Base-by-base conservation (phyloP, 2,329 filamentous ascomycete species). In the Colletotrichum phormii region DNA sequence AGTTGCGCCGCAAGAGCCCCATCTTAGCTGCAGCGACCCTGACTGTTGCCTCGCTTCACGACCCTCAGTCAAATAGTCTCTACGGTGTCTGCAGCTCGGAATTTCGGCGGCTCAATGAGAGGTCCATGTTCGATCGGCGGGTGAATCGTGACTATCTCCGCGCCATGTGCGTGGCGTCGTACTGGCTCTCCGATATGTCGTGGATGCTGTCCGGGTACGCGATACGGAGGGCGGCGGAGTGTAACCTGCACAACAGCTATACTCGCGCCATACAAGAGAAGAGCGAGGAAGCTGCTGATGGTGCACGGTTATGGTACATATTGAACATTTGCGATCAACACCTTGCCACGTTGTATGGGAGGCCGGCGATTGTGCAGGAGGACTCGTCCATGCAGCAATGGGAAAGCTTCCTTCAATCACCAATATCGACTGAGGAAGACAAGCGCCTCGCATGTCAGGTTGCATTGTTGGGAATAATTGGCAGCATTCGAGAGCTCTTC, bases 251-350 rank as follows among this genome's bases (percentile, higher is more conserved):
- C 55, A 83, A 80, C 68, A 84, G 83, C 68, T 85, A 84, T 64
- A 81, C 81, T 4, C 81, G 81, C 8, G 82, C 83, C 4, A 77
- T 86, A 1, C 74, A 78, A 1, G 82, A 82, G 18, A 78, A 81
- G 26, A 82, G 79, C 13, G 81, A 84, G 13, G 85, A 88, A 55
- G 84, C 84, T 0, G 83, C 84, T 68, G 88, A 91, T 70, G 86
- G 86, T 46, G 85, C 90, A 4, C 84, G 90, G 24, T 79, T 92
- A 13, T 92, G 90, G 90, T 92, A 91, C 76, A 79, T 89, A 37
- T 81, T 89, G 1, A 91, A 90, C 72, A 88, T 91, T 7, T 91
- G 89, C 74, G 89, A 91, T 70, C 88, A 90, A 71, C 89, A 91
- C 75, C 85, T 91, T 2, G 89, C 89, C 22, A 91, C 90, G 26